Evolutionary conservation across 768 basidiomycete genomes (phyloP).

Genomic region (Phanerochaete sordida): DNA sequence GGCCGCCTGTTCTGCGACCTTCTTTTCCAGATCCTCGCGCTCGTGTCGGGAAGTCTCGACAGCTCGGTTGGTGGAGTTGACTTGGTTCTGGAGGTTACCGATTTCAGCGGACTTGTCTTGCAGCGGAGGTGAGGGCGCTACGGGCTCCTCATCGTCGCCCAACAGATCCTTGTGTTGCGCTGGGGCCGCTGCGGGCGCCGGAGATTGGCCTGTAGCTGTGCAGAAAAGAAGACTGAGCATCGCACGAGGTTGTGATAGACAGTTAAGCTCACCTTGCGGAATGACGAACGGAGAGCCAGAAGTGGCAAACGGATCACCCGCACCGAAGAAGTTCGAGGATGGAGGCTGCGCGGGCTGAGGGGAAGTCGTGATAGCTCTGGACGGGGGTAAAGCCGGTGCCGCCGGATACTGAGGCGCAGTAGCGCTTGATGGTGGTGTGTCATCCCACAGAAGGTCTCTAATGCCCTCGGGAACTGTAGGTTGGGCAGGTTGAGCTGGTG

Average conservation of each 20-base stretch:
- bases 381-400: slow-evolving; percentile 36
- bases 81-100: slow-evolving; percentile 82
- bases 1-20: slow-evolving; percentile 61
- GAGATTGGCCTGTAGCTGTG: neutral
- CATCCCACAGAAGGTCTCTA: slow-evolving; percentile 45
- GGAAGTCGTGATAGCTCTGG: slow-evolving; percentile 33
- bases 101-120: slow-evolving; percentile 83
- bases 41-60: slow-evolving; percentile 64
- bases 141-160: slow-evolving; percentile 58
- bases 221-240: slow-evolving; percentile 3
- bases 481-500: slow-evolving; percentile 31
- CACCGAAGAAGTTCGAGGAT: slow-evolving; percentile 15
- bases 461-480: slow-evolving; percentile 35
- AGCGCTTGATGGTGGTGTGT: slow-evolving; percentile 30
- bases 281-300: slow-evolving; percentile 39
- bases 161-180: slow-evolving; percentile 51
- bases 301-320: slow-evolving; percentile 48
- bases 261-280: slow-evolving; percentile 13
- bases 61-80: slow-evolving; percentile 74
- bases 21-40: slow-evolving; percentile 60
- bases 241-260: neutral
- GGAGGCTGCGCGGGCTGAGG: slow-evolving; percentile 28
- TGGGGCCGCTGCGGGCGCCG: neutral
- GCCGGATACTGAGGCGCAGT: slow-evolving; percentile 34
- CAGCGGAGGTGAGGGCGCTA: slow-evolving; percentile 44